Evolutionary conservation across 192 early-diverging fungal genomes (phyloP), one percentile per base, ranked within the genome.

Genomic region (Coemansia sp.): DNA sequence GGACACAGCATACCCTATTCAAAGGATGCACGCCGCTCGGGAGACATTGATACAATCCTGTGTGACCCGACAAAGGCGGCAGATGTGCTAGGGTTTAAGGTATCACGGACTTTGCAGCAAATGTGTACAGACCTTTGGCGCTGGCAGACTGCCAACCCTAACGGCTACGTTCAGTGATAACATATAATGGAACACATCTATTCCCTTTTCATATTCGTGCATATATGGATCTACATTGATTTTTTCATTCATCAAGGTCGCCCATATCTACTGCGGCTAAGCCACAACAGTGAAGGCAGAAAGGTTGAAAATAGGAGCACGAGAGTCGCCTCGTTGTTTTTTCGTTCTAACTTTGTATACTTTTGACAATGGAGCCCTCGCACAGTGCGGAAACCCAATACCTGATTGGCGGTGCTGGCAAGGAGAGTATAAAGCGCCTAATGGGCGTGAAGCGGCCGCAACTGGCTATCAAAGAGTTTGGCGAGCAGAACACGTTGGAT

Each of bases 11-110:
- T 98, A 46, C 91, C 92, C 40, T 93, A 91, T 52, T 77, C 85
- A 60, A 71, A 90, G 36, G 85, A 86, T 41, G 82, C 74, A 24
- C 89, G 94, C 65, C 90, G 95, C 36, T 54, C 88, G 43, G 95
- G 95, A 36, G 95, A 97, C 86, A 92, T 93, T n/a, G 91, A 88
- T 51, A 87, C 90, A 31, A 91, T 96, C 44, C 90, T 94, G 60
- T 95, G 94, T 54, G 88, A 94, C 64, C 92, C 94, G 38, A 40
- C 85, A 67, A 86, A 79, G 70, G 90, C 92, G 12, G 70, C 86
- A 31, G 63, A 68, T 18, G 89, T 84, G 72, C 81, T 94, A n/a
- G 80, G 86, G 16, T 94, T 93, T 86, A 84, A 81, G 61, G 91
- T 92, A 29, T 77, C 68, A 3, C 76, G 75, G 29, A 72, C 72